Percentiles rank a stretch among this genome's conserved stretches.
These are phyloP conservation scores for Cymbopogon flexuosus DNA, from an alignment of 202 grass and related monocot species.

Conservation along the genomic window DNA sequence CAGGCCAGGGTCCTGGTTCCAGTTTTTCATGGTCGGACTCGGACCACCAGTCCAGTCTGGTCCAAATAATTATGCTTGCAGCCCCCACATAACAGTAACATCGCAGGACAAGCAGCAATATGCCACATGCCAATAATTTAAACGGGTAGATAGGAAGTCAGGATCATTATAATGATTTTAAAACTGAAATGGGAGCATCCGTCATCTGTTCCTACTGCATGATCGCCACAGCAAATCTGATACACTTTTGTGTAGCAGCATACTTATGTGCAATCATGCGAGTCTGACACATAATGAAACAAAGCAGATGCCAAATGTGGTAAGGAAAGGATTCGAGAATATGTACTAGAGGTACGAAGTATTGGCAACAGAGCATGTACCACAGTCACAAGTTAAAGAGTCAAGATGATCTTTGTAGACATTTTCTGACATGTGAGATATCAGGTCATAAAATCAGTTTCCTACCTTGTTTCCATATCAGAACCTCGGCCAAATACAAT, in stretches of 20 bases:
- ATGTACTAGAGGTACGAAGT: not conserved
- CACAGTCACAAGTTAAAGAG: not conserved
- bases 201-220: not conserved
- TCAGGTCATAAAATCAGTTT: not conserved
- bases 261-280: not conserved
- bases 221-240: not conserved
- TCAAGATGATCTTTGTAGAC: not conserved
- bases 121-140: not conserved
- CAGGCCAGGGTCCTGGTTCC: not conserved
- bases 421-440: slow-evolving; percentile 2
- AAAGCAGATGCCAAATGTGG: slow-evolving; percentile 1
- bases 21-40: not conserved
- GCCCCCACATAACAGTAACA: not conserved
- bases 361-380: not conserved
- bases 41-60: not conserved
- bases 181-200: not conserved
- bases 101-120: slow-evolving; percentile 10
- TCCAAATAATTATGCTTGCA: not conserved
- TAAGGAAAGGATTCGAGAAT: not conserved
- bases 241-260: not conserved
- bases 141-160: slow-evolving; percentile 6
- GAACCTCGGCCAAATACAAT: slow-evolving; percentile 92
- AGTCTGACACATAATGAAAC: not conserved
- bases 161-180: slow-evolving; percentile 9
- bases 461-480: slow-evolving; percentile 85